A percentile compares a stretch with the other conserved stretches of the same genome.
Evolutionary conservation across 1,284 basidiomycete species (phyloP).

Genomic region (Ganoderma leucocontextum): DNA sequence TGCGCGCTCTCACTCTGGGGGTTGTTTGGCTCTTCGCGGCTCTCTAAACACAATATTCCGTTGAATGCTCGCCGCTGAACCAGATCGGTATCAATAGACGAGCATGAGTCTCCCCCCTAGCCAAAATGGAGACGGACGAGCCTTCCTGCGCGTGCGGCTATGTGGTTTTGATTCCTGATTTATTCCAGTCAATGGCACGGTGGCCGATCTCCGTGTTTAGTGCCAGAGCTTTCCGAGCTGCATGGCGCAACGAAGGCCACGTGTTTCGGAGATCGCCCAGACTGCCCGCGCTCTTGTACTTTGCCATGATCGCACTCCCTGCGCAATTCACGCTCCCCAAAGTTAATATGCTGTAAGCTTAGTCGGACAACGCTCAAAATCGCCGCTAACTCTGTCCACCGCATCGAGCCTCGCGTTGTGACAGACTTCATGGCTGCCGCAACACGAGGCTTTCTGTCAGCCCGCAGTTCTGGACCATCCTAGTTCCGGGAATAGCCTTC

Average conservation of each 20-base stretch:
- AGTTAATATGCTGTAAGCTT: neutral
- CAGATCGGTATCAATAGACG: neutral
- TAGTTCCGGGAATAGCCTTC: neutral
- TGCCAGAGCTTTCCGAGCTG: neutral
- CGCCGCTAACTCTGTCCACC: neutral
- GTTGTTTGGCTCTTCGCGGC: neutral
- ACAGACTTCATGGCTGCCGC: neutral
- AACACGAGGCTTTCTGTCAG: constrained; percentile 1
- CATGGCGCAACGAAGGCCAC: neutral
- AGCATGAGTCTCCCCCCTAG: neutral
- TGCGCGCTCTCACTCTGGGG: neutral
- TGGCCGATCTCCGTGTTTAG: neutral
- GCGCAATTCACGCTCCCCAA: neutral
- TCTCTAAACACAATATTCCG: neutral
- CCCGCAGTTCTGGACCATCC: neutral
- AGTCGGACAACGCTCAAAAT: neutral
- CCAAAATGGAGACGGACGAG: neutral
- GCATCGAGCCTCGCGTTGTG: neutral
- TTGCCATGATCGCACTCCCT: neutral
- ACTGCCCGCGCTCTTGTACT: neutral
- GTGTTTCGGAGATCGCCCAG: neutral
- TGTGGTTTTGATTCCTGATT: neutral
- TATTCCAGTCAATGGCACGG: neutral
- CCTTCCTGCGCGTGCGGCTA: neutral
- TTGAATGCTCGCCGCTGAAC: neutral